phyloP scores from a whole-genome alignment of 2,329 filamentous ascomycete genomes.

The Harringtonia lauricola region DNA sequence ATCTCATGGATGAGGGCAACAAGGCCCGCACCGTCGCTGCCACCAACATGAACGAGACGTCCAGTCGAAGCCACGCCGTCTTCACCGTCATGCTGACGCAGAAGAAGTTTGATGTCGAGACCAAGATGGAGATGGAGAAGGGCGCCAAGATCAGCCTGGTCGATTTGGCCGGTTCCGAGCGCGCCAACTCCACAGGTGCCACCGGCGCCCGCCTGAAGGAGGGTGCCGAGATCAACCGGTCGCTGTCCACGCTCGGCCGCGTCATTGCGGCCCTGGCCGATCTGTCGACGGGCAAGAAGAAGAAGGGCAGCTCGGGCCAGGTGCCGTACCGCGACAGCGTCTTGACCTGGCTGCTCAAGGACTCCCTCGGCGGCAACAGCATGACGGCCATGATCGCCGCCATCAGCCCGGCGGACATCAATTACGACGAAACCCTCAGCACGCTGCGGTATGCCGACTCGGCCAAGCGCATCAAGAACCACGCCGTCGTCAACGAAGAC shows the following conservation, averaged over 20 bases:
- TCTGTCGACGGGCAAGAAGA: constrained; percentile 74
- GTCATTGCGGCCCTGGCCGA: constrained; percentile 95
- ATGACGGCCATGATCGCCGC: constrained; percentile 99
- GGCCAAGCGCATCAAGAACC: constrained; percentile 99
- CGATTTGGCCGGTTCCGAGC: constrained; percentile 92
- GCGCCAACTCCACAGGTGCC: constrained; percentile 93
- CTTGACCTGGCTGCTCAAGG: constrained; percentile 91
- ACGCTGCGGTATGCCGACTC: constrained; percentile 95
- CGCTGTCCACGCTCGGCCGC: constrained; percentile 87
- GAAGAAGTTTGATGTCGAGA: constrained; percentile 81
- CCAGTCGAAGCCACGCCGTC: constrained; percentile 93
- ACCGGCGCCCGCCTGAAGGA: constrained; percentile 93
- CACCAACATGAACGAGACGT: constrained; percentile 99
- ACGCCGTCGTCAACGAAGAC: constrained; percentile 97
- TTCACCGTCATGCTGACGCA: constrained; percentile 95
- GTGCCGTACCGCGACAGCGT: constrained; percentile 97
- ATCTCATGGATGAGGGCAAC: constrained; percentile 98
- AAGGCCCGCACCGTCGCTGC: constrained; percentile 96
- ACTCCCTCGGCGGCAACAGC: constrained; percentile 94
- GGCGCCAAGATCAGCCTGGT: constrained; percentile 97
- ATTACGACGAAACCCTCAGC: constrained; percentile 94
- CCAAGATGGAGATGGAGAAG: constrained; percentile 95
- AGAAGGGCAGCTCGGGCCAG: constrained; percentile 59
- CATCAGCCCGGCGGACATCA: constrained; percentile 96
- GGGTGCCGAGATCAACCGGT: constrained; percentile 96